These are phyloP conservation scores for Melastoma malabathricum DNA, from an alignment of 345 rosid species.

Conservation along the genomic window DNA sequence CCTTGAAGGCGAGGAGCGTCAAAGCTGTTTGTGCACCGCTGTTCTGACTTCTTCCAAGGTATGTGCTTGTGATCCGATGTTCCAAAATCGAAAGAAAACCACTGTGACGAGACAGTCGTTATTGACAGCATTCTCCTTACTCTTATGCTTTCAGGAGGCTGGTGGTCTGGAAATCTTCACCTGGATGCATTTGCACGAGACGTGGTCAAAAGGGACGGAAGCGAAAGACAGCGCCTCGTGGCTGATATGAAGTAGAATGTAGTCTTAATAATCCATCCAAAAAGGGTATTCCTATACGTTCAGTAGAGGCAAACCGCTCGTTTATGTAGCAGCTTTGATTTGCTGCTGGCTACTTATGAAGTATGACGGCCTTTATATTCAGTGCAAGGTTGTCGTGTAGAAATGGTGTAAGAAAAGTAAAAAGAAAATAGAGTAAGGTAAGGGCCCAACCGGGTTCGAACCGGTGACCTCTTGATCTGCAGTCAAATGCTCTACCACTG, in stretches of 20 bases:
- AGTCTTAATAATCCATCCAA: background rate
- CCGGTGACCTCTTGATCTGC: slow-evolving; percentile 69
- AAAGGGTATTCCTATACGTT: background rate
- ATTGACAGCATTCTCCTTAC: slow-evolving; percentile 1
- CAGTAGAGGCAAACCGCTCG: background rate
- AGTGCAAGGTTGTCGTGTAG: too few species aligned
- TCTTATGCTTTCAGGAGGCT: slow-evolving; percentile 23
- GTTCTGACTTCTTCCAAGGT: slow-evolving; percentile 41
- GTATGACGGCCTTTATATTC: too few species aligned
- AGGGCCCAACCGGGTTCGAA: slow-evolving; percentile 33
- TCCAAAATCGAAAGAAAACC: background rate
- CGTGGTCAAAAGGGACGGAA: slow-evolving; percentile 35
- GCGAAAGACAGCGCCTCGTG: slow-evolving; percentile 34
- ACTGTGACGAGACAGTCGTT: background rate
- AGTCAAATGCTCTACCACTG: slow-evolving; percentile 88
- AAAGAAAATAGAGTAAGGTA: accelerated
- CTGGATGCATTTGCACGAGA: slow-evolving; percentile 53
- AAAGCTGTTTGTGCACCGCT: slow-evolving; percentile 41
- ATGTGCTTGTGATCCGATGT: slow-evolving; percentile 4
- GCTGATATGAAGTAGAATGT: slow-evolving; percentile 9
- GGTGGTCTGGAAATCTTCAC: slow-evolving; percentile 18
- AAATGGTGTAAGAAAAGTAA: too few species aligned
- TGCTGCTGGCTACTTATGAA: too few species aligned
- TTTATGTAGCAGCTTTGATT: background rate
- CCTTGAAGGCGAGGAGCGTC: slow-evolving; percentile 43